Percentiles rank a stretch among this genome's conserved stretches.
Conservation (phyloP, 768 basidiomycete species). For the Rhodotorula diobovata region DNA sequence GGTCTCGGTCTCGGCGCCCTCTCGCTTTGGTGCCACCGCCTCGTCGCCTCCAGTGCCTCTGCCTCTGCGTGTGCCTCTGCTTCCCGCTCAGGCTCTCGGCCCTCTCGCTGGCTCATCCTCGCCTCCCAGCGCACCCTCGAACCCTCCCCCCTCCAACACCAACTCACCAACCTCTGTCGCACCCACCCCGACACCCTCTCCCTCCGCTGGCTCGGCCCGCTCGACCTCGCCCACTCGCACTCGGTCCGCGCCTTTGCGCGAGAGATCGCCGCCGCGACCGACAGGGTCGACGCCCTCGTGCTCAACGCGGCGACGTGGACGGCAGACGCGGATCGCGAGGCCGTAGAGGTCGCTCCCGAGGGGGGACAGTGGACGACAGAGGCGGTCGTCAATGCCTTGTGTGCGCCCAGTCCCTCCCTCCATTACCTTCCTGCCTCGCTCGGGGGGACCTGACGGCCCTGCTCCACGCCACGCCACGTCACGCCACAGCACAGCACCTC, state of each 20-base stretch:
- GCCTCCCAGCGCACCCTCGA: neutral
- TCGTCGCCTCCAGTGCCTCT: too few species aligned
- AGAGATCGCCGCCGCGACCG: neutral
- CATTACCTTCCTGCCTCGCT: rapidly evolving
- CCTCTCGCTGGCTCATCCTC: neutral
- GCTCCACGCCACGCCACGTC: neutral
- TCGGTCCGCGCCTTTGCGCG: constrained; percentile 2
- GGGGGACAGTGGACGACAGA: constrained; percentile 3
- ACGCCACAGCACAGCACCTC: constrained; percentile 9
- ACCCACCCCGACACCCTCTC: too few species aligned
- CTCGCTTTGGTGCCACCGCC: neutral
- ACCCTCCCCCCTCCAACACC: neutral
- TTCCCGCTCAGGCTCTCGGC: neutral
- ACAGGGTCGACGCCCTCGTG: constrained; percentile 5
- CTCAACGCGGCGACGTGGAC: constrained; percentile 29
- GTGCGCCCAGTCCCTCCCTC: constrained; percentile 1
- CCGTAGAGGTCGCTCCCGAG: neutral
- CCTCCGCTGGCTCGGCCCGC: constrained; percentile 1
- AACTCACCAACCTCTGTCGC: neutral
- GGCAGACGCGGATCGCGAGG: too few species aligned
- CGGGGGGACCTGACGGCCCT: too few species aligned
- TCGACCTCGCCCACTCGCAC: neutral
- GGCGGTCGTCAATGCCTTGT: constrained; percentile 20
- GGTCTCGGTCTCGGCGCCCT: constrained; percentile 20
- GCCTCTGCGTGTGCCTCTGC: too few species aligned